Conservation (phyloP, 768 basidiomycete species). For the Chalciporus chontae region DNA sequence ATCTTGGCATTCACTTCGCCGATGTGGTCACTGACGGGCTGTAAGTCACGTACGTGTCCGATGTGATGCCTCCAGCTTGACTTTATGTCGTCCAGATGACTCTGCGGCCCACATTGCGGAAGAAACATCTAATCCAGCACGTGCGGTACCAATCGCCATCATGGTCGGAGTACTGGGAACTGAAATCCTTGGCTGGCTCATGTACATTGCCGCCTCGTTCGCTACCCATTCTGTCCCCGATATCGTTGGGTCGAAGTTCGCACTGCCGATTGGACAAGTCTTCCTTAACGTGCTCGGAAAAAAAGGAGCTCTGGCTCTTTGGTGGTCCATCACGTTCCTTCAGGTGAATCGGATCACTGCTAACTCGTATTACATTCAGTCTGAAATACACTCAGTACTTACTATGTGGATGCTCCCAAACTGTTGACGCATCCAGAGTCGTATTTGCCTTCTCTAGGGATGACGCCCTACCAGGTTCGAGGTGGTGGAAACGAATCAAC, state of each 20-base stretch:
- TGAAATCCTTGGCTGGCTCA: slow-evolving; percentile 39
- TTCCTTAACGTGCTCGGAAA: slow-evolving; percentile 38
- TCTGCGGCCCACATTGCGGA: slow-evolving; percentile 44
- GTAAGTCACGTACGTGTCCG: slow-evolving; percentile 8
- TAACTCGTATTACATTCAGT: neutral
- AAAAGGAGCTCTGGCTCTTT: slow-evolving; percentile 40
- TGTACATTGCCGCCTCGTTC: slow-evolving; percentile 42
- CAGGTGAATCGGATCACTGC: slow-evolving; percentile 31
- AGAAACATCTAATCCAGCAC: slow-evolving; percentile 41
- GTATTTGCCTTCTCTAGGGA: slow-evolving; percentile 43
- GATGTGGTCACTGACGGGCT: slow-evolving; percentile 26
- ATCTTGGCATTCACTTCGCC: slow-evolving; percentile 25
- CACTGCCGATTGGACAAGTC: slow-evolving; percentile 41
- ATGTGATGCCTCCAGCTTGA: neutral
- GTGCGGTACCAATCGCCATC: slow-evolving; percentile 44
- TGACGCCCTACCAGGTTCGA: slow-evolving; percentile 36
- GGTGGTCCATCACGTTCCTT: slow-evolving; percentile 42
- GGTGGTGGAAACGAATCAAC: slow-evolving; percentile 36
- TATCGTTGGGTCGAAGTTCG: slow-evolving; percentile 31
- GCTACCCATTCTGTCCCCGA: slow-evolving; percentile 38
- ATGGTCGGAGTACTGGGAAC: slow-evolving; percentile 39
- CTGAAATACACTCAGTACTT: slow-evolving; percentile 29
- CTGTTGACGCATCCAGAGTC: slow-evolving; percentile 44
- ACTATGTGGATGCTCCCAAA: slow-evolving; percentile 45
- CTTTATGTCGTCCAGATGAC: slow-evolving; percentile 20